These are phyloP conservation scores for Physcomitrium patens DNA, from an alignment of 225 moss, liverwort and hornwort genomes.

Conservation along the genomic window DNA sequence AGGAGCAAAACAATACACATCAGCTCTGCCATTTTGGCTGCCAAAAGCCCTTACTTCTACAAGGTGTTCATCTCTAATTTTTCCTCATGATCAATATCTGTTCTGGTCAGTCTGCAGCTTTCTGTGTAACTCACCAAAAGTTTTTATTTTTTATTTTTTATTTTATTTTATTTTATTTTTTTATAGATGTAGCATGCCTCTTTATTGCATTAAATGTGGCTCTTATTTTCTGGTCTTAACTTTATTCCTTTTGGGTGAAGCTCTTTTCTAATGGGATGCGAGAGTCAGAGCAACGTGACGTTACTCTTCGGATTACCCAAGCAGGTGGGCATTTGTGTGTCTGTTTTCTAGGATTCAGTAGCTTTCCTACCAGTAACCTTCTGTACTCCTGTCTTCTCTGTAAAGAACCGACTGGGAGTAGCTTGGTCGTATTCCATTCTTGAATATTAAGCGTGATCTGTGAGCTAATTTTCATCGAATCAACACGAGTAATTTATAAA, in stretches of 20 bases:
- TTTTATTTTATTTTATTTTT: too few relatives aligned
- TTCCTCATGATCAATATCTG: not conserved
- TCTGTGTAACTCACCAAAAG: not conserved
- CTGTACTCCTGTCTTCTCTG: not conserved
- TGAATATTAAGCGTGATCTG: not conserved
- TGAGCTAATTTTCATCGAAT: not conserved
- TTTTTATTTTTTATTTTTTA: too few relatives aligned
- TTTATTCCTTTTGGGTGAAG: slow-evolving; percentile 46
- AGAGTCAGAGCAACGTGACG: slow-evolving; percentile 97
- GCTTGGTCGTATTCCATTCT: not conserved
- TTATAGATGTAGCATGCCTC: not conserved
- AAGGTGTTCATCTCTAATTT: slow-evolving; percentile 56
- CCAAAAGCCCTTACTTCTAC: slow-evolving; percentile 97
- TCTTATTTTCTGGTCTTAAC: slow-evolving; percentile 1
- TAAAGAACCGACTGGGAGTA: not conserved
- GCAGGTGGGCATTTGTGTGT: slow-evolving; percentile 54
- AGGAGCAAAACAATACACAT: slow-evolving; percentile 84
- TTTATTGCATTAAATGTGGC: slow-evolving; percentile 7
- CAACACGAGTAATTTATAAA: not conserved
- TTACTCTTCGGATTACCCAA: slow-evolving; percentile 73
- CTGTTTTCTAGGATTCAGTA: slow-evolving; percentile 5
- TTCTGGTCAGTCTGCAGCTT: not conserved
- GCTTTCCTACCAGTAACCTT: not conserved
- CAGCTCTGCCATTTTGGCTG: slow-evolving; percentile 98
- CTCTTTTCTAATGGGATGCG: slow-evolving; percentile 99